phyloP scores from a whole-genome alignment of 139 green algal genomes.

The Asterochloris erici region DNA sequence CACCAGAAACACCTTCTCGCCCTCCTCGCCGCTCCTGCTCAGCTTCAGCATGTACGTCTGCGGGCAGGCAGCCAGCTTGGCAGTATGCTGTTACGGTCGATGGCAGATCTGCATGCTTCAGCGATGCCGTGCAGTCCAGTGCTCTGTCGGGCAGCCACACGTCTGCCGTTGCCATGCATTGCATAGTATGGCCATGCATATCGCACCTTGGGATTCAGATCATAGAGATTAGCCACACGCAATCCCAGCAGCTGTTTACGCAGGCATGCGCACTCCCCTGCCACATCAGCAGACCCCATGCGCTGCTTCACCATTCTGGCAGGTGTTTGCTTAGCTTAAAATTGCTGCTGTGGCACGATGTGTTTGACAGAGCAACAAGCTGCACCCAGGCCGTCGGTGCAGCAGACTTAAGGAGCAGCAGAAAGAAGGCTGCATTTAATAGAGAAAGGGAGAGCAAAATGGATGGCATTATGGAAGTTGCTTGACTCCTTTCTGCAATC shows the following conservation, averaged over 20 bases:
- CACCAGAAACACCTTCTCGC: constrained; percentile 90
- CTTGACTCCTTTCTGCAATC: no score
- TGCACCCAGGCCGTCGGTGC: no score
- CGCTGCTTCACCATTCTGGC: constrained; percentile 65
- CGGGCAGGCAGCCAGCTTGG: not conserved
- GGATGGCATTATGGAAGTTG: no score
- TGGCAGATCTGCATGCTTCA: not conserved
- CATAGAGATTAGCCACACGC: constrained; percentile 92
- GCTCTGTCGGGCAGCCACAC: not conserved
- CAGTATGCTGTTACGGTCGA: no score
- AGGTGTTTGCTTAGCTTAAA: not conserved
- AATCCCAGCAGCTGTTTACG: constrained; percentile 73
- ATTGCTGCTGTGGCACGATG: no score
- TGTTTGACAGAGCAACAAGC: no score
- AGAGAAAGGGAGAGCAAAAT: no score
- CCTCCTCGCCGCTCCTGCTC: constrained; percentile 78
- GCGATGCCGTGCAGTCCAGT: not conserved
- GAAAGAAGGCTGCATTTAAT: no score
- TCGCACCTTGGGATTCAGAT: constrained; percentile 83
- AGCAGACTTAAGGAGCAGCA: no score
- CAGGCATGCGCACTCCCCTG: constrained; percentile 85
- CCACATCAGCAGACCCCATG: constrained; percentile 87
- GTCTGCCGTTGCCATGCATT: not conserved
- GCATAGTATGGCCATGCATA: not conserved
- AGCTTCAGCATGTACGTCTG: constrained; percentile 90